Base-by-base conservation (phyloP, 805 yeast genomes). In the Metschnikowia arizonensis region DNA sequence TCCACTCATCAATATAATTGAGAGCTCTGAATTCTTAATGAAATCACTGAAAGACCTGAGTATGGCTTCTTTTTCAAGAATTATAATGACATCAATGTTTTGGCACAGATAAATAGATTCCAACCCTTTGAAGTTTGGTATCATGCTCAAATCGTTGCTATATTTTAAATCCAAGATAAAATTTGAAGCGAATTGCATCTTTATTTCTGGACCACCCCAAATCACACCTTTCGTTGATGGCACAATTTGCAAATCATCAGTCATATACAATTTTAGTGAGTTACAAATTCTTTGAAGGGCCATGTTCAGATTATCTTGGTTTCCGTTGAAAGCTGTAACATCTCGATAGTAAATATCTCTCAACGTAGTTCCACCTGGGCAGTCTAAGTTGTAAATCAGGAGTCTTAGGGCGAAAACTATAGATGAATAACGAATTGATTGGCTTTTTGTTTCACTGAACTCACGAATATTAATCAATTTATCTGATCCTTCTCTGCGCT, bases 1-100 rank as follows among this genome's bases (percentile, higher is more conserved):
- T 1, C 56, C 59, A 10, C 55, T 53, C 5, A 52, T 23, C 28
- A 45, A 28, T 6, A 53, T 24, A 7, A 46, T 28, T 4, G 38
- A 19, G 15, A 17, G 33, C 6, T 34, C n/a, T n/a, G 18, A 11
- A 0, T 18, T 30, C 23, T 48, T 50, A 3, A 61, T 21, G 36
- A 50, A 51, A n/a, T 53, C 46, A 49, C 66, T 58, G 46, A 65
- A 58, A 1, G 70, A 64, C 38, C 61, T 62, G 51, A 68, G 66
- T 1, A 69, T 62, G 2, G 76, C 74, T 33, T 71, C 76, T 48
- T 71, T 71, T 45, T 71, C 76, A 11, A 69, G 42, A 2, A 67
- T 46, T 0, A 69, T 55, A 0, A 69, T 47, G 8, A 33, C 51
- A 7, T 46, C 47, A 3, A 50, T 31, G 7, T 3, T 12, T 9